A percentile compares a stretch with the other conserved stretches of the same genome.
phyloP scores from a whole-genome alignment of 805 yeast species.

The Candida nemodendra region DNA sequence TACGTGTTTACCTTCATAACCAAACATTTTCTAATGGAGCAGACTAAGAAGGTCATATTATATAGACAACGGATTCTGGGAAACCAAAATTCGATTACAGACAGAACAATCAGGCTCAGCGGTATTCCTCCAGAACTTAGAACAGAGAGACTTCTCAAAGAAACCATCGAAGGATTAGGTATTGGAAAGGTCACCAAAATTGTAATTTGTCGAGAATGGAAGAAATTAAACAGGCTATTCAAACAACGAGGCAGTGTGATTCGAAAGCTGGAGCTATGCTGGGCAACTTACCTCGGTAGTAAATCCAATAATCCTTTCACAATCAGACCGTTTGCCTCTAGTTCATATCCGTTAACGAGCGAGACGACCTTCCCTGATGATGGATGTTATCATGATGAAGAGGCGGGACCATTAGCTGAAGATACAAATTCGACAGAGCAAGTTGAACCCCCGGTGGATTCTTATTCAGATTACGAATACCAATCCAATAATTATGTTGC shows the following conservation, averaged over 20 bases:
- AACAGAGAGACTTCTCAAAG: slow-evolving; percentile 63
- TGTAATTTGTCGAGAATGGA: slow-evolving; percentile 87
- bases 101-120: slow-evolving; percentile 80
- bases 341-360: slow-evolving; percentile 24
- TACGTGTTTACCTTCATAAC: slow-evolving; percentile 77
- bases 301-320: slow-evolving; percentile 21
- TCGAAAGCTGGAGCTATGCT: slow-evolving; percentile 59
- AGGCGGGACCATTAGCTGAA: neutral
- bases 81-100: slow-evolving; percentile 83
- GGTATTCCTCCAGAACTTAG: slow-evolving; percentile 87
- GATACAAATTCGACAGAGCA: neutral
- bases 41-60: slow-evolving; percentile 69
- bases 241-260: slow-evolving; percentile 55
- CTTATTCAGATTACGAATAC: slow-evolving; percentile 24
- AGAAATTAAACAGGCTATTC: slow-evolving; percentile 62
- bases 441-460: slow-evolving; percentile 7
- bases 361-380: slow-evolving; percentile 10
- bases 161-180: slow-evolving; percentile 73
- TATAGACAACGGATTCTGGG: slow-evolving; percentile 84
- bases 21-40: slow-evolving; percentile 57
- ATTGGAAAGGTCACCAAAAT: slow-evolving; percentile 79
- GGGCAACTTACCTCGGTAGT: slow-evolving; percentile 67
- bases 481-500: slow-evolving; percentile 11
- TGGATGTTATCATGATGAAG: slow-evolving; percentile 20
- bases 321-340: slow-evolving; percentile 27